Base-by-base conservation (phyloP, 139 green algal genomes). In the Chlorella ohadii region DNA sequence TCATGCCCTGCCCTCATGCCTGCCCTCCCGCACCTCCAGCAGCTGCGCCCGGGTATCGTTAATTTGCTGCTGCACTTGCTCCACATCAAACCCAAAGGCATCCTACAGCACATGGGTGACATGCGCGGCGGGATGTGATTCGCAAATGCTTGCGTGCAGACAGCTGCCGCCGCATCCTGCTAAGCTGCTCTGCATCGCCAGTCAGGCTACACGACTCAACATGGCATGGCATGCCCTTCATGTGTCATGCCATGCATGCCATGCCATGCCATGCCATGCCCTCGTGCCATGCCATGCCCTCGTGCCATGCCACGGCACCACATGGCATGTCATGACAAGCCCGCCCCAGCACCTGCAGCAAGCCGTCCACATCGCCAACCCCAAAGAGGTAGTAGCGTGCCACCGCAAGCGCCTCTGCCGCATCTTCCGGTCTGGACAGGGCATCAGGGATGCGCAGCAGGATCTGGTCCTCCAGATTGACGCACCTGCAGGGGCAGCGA, bases 391-490 rank as follows among this genome's bases (percentile, higher is more conserved):
- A 86, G 70, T 86, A 86, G 23, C 31, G 44, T 0, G 81, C 81
- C 12, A 86, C 28, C 3, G 81, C 57, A 4, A 55, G 20, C 15
- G 36, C 55, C 34, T 85, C 70, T 68, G 36, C 36, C 16, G 34
- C 36, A 28, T 39, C 51, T 23, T 36, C 27, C 4, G 81, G 38
- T 70, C 28, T 36, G 33, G 20, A 23, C 16, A 78, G 9, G 23
- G 25, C n/a, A 31, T 25, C 33, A 2, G 55, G 55, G 23, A 81
- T 38, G n/a, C 41, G 28, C 57, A n/a, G 12, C 19, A 89, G 72
- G 33, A 89, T 51, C 23, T 82, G 72, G 6, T 17, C 28, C 64
- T 89, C 86, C 44, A 82, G 17, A 41, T 89, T 86, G 44, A 20
- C 28, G 56, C 81, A 85, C 70, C 70, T 85, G 81, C 39, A 15